Percentiles rank a stretch among this genome's conserved stretches.
phyloP scores from a whole-genome alignment of 768 basidiomycete genomes.

The Gymnopilus dilepis region DNA sequence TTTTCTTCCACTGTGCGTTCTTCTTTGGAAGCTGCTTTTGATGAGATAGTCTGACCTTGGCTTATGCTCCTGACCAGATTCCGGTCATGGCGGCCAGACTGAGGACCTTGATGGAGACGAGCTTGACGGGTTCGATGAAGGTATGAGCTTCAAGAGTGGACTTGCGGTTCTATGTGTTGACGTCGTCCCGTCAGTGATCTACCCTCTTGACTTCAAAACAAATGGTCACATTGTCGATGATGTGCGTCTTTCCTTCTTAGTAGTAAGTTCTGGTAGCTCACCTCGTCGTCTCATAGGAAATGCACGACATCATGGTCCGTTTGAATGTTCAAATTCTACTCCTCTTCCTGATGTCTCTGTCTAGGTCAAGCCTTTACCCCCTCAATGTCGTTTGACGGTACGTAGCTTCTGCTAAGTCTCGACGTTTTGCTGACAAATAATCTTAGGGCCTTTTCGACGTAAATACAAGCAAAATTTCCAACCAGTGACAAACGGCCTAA shows the following conservation, averaged over 20 bases:
- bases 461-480: constrained; percentile 17
- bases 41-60: background rate
- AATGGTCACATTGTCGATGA: constrained; percentile 80
- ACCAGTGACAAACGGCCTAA: too few species aligned
- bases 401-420: constrained; percentile 13
- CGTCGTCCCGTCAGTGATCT: constrained; percentile 63
- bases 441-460: constrained; percentile 59
- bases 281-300: constrained; percentile 37
- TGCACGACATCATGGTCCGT: constrained; percentile 54
- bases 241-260: constrained; percentile 35
- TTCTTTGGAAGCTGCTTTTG: too few species aligned
- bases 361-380: constrained; percentile 50
- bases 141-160: constrained; percentile 36
- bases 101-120: constrained; percentile 81
- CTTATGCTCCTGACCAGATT: constrained; percentile 51
- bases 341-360: background rate
- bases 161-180: background rate
- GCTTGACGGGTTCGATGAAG: constrained; percentile 80
- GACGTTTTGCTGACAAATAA: background rate
- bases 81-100: constrained; percentile 95
- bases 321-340: background rate
- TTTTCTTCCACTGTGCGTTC: constrained; percentile 75
- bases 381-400: constrained; percentile 58
- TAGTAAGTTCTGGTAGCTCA: too few species aligned
- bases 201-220: constrained; percentile 83